Base-by-base conservation (phyloP, 164 flowering plant genomes). In the Annona cherimola region DNA sequence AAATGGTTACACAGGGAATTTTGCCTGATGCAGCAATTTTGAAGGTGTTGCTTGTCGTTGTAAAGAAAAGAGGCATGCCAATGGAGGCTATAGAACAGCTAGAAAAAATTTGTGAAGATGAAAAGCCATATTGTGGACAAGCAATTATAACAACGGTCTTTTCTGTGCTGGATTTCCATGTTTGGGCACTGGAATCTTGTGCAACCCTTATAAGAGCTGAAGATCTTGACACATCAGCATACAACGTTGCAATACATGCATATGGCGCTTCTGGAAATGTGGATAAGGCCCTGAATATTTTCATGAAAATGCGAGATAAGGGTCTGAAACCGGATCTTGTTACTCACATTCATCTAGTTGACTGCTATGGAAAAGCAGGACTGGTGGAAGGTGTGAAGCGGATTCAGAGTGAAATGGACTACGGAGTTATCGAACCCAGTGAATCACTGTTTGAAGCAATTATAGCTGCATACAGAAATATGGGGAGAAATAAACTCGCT, bases 331-430 rank as follows among this genome's bases (percentile, higher is more conserved):
- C 96, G 5, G 96, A 89, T 72, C 45, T 84, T 63, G 88, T 90
- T 55, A 94, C 98, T 43, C 77, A 78, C 61, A 88, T 89, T 40
- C 65, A 81, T 81, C 86, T 94, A 70, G 90, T 86, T 0, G 71
- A 61, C 55, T 90, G 96, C 76, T 94, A 94, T 79, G 93, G 93
- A 60, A 87, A 83, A 87, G 93, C 96, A 26, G 88, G 94, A 55
- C 81, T 92, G 88, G 68, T 90, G 66, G 96, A 86, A 79, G 98
- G 95, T 59, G 83, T 94, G 77, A 90, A 88, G 76, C 80, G 95
- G 50, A 82, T 94, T 4, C 77, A 86, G 69, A 83, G 84, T 77
- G 86, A 79, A 70, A 35, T 92, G 62, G 85, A 84, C 74, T 84
- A 74, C 78, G 88, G 87, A 64, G 93, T 82, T 50, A 81, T 94